Conservation (phyloP, 805 yeast species). For the Teunomyces gatunensis region DNA sequence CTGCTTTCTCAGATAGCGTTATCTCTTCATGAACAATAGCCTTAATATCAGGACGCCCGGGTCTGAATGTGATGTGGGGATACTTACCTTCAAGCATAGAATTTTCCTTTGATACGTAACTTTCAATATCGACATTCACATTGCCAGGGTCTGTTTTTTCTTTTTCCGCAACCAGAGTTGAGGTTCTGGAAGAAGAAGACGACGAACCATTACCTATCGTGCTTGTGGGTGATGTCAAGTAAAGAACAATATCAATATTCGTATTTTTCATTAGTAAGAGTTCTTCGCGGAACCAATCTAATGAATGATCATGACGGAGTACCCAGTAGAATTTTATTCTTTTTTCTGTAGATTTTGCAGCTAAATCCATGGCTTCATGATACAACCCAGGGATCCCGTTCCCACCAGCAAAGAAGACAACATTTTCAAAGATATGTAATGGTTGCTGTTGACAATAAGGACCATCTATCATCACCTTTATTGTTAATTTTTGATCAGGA, state of each 20-base stretch:
- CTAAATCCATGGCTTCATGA: constrained; percentile 32
- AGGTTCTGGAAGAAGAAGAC: neutral
- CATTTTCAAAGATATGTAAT: constrained; percentile 44
- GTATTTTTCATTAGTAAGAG: constrained; percentile 21
- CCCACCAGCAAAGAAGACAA: constrained; percentile 58
- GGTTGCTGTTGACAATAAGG: constrained; percentile 55
- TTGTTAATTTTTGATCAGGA: constrained; percentile 24
- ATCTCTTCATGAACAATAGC: constrained; percentile 36
- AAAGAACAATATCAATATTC: constrained; percentile 26
- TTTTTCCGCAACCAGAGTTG: neutral
- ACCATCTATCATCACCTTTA: constrained; percentile 54
- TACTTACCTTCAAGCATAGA: constrained; percentile 23
- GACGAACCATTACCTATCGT: constrained; percentile 24
- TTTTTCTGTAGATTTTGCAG: constrained; percentile 13
- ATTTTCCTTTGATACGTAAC: constrained; percentile 33
- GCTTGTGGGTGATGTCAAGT: constrained; percentile 40
- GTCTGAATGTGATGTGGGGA: constrained; percentile 21
- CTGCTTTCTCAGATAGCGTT: constrained; percentile 35
- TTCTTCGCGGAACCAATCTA: constrained; percentile 49
- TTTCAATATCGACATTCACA: constrained; percentile 45
- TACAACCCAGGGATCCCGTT: constrained; percentile 61
- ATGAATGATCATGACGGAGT: constrained; percentile 49
- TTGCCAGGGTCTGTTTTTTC: constrained; percentile 26
- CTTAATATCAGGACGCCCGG: constrained; percentile 45
- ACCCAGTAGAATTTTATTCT: constrained; percentile 52